Evolutionary conservation across 83 land plant species (phyloP).

Genomic region (Diphasiastrum complanatum): DNA sequence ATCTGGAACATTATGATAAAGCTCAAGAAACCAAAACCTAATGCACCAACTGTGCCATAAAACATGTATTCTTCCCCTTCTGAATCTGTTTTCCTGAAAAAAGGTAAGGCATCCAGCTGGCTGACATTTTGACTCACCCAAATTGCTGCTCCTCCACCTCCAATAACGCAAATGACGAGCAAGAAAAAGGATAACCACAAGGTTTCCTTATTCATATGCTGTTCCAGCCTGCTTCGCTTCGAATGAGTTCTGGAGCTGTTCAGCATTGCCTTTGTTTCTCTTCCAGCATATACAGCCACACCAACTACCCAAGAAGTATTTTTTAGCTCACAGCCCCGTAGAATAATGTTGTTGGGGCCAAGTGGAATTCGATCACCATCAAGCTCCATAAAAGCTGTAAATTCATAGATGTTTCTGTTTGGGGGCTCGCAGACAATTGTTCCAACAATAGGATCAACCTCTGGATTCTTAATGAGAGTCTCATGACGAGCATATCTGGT

Average conservation of each 20-base stretch:
- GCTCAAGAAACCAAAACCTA: constrained; percentile 71
- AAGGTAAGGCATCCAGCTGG: constrained; percentile 57
- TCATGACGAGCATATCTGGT: constrained; percentile 95
- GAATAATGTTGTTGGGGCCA: constrained; percentile 73
- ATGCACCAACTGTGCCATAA: constrained; percentile 73
- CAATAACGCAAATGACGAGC: constrained; percentile 62
- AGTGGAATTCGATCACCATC: constrained; percentile 53
- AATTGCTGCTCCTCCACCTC: constrained; percentile 68
- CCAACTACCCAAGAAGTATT: constrained; percentile 91
- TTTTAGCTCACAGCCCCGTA: constrained; percentile 93
- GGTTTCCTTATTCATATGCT: constrained; percentile 89
- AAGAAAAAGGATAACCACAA: constrained; percentile 79
- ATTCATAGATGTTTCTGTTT: constrained; percentile 89
- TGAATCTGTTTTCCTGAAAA: constrained; percentile 43
- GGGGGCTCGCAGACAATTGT: constrained; percentile 77
- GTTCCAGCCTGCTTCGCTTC: constrained; percentile 79
- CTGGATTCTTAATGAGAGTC: constrained; percentile 43
- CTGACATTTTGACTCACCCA: constrained; percentile 55
- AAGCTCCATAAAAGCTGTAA: constrained; percentile 76
- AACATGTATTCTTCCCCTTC: constrained; percentile 45
- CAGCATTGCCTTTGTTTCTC: constrained; percentile 96
- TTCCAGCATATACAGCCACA: constrained; percentile 94
- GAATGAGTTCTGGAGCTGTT: constrained; percentile 84
- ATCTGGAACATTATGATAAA: constrained; percentile 90
- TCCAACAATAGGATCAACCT: constrained; percentile 42